phyloP scores from a whole-genome alignment of 2,329 filamentous ascomycete species.

The Fusarium equiseti region DNA sequence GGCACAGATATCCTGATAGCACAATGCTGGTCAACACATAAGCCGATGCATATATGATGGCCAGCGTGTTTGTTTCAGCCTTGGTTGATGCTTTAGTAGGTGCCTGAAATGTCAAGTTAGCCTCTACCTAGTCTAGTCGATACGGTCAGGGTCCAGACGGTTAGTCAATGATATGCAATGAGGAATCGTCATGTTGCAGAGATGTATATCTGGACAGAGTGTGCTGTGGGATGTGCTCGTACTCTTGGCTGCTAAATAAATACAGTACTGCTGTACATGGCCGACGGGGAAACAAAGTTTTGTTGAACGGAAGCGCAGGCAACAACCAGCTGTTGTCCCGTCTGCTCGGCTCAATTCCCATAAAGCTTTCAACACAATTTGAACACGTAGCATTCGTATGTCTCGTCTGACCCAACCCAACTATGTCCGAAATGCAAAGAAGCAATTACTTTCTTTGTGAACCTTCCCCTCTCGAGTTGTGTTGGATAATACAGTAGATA shows the following conservation, averaged over 20 bases:
- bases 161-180: background rate
- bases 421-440: background rate
- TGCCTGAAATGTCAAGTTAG: conserved; percentile 21
- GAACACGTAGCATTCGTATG: background rate
- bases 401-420: background rate
- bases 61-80: conserved; percentile 28
- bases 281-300: conserved; percentile 1
- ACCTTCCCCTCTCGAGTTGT: background rate
- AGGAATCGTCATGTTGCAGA: background rate
- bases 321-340: background rate
- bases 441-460: background rate
- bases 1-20: background rate
- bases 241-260: background rate
- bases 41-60: conserved; percentile 8
- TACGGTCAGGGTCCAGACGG: conserved; percentile 1
- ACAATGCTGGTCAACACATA: background rate
- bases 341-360: background rate
- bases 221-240: background rate
- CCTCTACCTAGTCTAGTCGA: background rate
- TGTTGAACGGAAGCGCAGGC: background rate
- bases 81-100: conserved; percentile 15
- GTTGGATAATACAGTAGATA: background rate
- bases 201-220: background rate
- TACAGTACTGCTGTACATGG: background rate
- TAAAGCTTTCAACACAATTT: background rate